phyloP scores from a whole-genome alignment of 2,329 filamentous ascomycete genomes.

The Thelonectria blattea region DNA sequence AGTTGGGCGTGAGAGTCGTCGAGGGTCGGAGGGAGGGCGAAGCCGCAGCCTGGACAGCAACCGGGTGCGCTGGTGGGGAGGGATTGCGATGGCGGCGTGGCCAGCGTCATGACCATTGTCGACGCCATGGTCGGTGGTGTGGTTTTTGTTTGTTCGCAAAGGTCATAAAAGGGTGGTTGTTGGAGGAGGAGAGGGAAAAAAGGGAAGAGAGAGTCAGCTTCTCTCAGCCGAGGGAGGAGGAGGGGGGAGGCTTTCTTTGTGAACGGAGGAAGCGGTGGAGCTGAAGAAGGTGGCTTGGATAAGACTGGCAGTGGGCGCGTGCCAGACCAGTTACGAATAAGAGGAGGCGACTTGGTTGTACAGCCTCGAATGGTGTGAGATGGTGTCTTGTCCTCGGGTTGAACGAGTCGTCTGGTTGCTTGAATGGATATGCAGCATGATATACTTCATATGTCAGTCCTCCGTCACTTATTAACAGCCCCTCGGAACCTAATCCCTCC shows the following conservation, averaged over 20 bases:
- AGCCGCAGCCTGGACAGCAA: conserved; percentile 60
- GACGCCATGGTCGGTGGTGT: conserved; percentile 30
- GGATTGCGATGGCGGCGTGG: conserved; percentile 37
- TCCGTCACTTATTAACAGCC: no score
- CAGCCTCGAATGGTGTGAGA: background rate
- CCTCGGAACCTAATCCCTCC: background rate
- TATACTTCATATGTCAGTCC: no score
- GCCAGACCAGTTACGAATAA: conserved; percentile 17
- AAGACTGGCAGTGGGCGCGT: conserved; percentile 5
- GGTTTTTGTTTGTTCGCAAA: no score
- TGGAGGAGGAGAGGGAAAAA: no score
- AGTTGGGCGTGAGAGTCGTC: conserved; percentile 52
- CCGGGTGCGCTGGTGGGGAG: conserved; percentile 35
- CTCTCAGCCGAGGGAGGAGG: background rate
- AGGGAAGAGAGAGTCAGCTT: background rate
- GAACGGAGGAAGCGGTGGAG: background rate
- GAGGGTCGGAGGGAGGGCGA: conserved; percentile 46
- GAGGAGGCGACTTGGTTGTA: conserved; percentile 1
- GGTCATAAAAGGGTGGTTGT: no score
- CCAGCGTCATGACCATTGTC: conserved; percentile 47
- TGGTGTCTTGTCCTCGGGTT: background rate
- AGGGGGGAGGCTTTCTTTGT: no score
- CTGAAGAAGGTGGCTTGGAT: conserved; percentile 9
- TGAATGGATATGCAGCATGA: no score
- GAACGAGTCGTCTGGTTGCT: background rate